Evolutionary conservation across 805 yeast species (phyloP), one percentile per base, ranked within the genome.

Genomic region (Barnettozyma pratensis): DNA sequence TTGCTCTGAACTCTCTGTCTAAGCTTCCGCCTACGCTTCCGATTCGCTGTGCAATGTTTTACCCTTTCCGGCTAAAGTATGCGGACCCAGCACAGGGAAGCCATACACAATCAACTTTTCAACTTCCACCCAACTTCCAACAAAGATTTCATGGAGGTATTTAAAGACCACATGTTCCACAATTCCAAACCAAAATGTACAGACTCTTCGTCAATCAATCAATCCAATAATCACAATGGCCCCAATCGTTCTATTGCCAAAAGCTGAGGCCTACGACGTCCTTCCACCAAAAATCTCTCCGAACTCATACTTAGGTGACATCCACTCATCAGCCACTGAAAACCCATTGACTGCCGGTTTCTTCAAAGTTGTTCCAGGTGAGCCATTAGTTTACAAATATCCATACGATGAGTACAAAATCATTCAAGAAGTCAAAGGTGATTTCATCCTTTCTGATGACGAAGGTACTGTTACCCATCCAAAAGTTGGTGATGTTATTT

Each of bases 281-380:
- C 74, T 71, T 62, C 87, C 85, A 56, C 81, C 87, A 48, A 73
- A 72, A 41, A 76, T 83, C 54, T 81, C 85, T 47, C 75, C 72
- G 69, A 83, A 81, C 68, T 75, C 89, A 8, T 83, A 74, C 72
- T 73, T 83, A 55, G 84, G 86, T 40, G 89, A 83, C 62, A 69
- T 74, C 52, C 75, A 77, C 68, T 69, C 80, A 36, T 77, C 85
- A 25, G 82, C 76, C 35, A 81, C 81, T 47, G 77, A 74, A 51
- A 67, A 77, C 60, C 80, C 80, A 61, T 76, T 83, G 51, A 68
- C 82, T 14, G 74, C 80, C 61, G 89, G 89, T 46, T 83, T 83
- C 71, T 83, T 78, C 74, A 77, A 72, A 60, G 88, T 83, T 61
- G 83, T 81, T 61, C 74, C 76, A 51, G 89, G 89, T 51, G 83